Evolutionary conservation across 148 eudicot genomes (phyloP), one percentile per base, ranked within the genome.

Genomic region (Vaccinium macrocarpon): DNA sequence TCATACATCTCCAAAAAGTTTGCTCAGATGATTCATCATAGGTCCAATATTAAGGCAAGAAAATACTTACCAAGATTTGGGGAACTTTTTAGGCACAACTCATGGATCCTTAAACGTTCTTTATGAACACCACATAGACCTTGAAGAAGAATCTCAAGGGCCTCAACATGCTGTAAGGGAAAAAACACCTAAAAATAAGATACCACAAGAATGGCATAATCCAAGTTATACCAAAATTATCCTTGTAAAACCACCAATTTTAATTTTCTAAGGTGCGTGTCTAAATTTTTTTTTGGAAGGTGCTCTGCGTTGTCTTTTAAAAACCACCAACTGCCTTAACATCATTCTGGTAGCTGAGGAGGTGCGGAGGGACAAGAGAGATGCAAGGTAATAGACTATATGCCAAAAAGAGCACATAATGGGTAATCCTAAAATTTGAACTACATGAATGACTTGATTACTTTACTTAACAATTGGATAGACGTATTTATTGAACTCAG

Each of bases 131-230:
- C 99, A 86, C 94, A 93, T 46, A 96, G 93, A 51, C 99, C 99
- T 82, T 93, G 97, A 76, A 96, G 97, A 86, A 96, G 98, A 87
- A 96, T 96, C 87, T 94, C 98, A 71, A 96, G 93, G 29, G 99
- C 99, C 91, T 96, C 99, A 84, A 96, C 99, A 87, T 94, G 98
- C 99, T 96, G 90, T 87, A 88, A 61, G 51, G 18, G 27, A 35
- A 61, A 78, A 61, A 14, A 23, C 15, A 78, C 13, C 1, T 9
- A 79, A 29, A 27, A 27, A 27, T 56, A 79, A 56, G 57, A 56
- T 3, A 18, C 19, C 8, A 56, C 73, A 27, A 68, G 73, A 25
- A 68, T 27, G 38, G 38, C 1, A 7, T 12, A 68, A 68, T 13
- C 6, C 73, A 29, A 68, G 73, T 12, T 11, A 68, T 15, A 7